Percentiles rank a stretch among this genome's conserved stretches.
Evolutionary conservation across 306 rosid genomes (phyloP).

Genomic region (Ceratonia siliqua): DNA sequence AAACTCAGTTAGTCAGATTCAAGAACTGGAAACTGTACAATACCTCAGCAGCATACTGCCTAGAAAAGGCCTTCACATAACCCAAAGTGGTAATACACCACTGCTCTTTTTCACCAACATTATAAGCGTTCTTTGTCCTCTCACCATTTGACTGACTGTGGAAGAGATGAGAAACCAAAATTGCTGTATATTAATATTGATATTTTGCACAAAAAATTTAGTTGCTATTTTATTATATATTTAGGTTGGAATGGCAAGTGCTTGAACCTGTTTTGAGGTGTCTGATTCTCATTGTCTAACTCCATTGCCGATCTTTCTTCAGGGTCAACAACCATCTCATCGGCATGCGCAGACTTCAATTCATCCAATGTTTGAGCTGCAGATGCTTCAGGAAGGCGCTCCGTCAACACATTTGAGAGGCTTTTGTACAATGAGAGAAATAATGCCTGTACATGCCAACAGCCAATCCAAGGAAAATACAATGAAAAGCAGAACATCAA

Average conservation of each 20-base stretch:
- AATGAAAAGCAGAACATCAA: constrained; percentile 23
- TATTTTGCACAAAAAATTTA: background rate
- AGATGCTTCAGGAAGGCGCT: constrained; percentile 81
- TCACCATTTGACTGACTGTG: constrained; percentile 78
- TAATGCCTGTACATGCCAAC: constrained; percentile 60
- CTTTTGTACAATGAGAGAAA: constrained; percentile 74
- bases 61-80: constrained; percentile 91
- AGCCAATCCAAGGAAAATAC: constrained; percentile 24
- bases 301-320: constrained; percentile 87
- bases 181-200: constrained; percentile 8
- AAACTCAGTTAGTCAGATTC: background rate
- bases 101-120: constrained; percentile 89
- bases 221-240: background rate
- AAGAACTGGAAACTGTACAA: constrained; percentile 20
- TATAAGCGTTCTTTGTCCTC: constrained; percentile 51
- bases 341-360: constrained; percentile 60
- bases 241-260: background rate
- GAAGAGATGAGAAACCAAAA: constrained; percentile 27
- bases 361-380: constrained; percentile 60
- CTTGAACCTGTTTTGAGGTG: constrained; percentile 66
- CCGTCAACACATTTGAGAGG: constrained; percentile 69
- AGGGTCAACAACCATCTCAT: constrained; percentile 65
- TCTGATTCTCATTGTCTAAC: constrained; percentile 72
- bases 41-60: constrained; percentile 99
- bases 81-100: constrained; percentile 95